Base-by-base conservation (phyloP, 768 basidiomycete genomes). In the Leccinum variicolor region DNA sequence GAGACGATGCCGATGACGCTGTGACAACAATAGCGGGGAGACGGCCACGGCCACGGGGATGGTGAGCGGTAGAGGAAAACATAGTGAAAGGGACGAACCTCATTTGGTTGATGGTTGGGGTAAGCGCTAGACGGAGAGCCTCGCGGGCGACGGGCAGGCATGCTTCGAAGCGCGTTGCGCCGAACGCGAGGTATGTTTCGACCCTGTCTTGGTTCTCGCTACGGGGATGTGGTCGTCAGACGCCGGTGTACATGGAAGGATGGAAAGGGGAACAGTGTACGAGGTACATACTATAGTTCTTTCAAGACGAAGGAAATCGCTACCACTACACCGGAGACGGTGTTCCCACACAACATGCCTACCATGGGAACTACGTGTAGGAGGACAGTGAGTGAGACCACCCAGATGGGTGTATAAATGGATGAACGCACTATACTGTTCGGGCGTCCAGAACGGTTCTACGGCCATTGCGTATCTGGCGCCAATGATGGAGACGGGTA, bases 91-190 rank as follows among this genome's bases (percentile, higher is more conserved):
- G 48, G 34, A 57, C 74, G 41, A 39, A 84, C 87, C 89, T 91
- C 90, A 96, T 92, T 73, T 85, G 85, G 65, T 89, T 95, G 65
- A 95, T 85, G 6, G 84, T 87, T 0, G 90, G 94, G 6, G 88
- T 84, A 5, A 95, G 75, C 0, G 92, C 87, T 25, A 93, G 76
- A 49, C 85, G 82, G n/a, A 95, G 80, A 0, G 89, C 91, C 52
- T 92, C 88, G 2, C 81, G 80, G 0, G 84, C 88, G 47, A 95
- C 81, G 0, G 92, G 92, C 57, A 81, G 80, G 66, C 89, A 92
- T 0, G 92, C 94, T 69, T 94, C 93, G 60, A 87, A 81, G 15
- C 92, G 78, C 0, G 89, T 85, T 0, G 92, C 94, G 2, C 93
- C 93, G 58, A 92, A 91, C 0, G 92, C 87, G 25, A 95, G 84